These are phyloP conservation scores for Coemansia sp. DNA, from an alignment of 192 early-diverging fungal species.

Conservation along the genomic window DNA sequence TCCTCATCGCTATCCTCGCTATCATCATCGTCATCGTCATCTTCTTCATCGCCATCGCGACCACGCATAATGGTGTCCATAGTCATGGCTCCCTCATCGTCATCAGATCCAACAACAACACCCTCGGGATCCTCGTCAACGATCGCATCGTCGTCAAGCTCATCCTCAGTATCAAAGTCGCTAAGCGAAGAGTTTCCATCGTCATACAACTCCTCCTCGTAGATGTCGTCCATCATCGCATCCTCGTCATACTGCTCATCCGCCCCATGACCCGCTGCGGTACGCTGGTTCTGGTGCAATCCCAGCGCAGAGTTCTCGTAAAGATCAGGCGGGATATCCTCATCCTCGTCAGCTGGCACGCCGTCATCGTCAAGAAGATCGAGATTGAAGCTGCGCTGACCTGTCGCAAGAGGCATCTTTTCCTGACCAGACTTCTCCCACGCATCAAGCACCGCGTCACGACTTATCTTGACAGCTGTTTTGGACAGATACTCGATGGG, in stretches of 20 bases:
- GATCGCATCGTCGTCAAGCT: slow-evolving; percentile 60
- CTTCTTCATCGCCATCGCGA: slow-evolving; percentile 60
- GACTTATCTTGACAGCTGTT: slow-evolving; percentile 81
- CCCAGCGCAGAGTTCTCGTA: slow-evolving; percentile 56
- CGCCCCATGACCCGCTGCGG: slow-evolving; percentile 18
- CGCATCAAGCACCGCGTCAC: slow-evolving; percentile 57
- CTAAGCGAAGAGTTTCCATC: slow-evolving; percentile 60
- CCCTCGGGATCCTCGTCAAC: slow-evolving; percentile 55
- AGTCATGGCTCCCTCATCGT: slow-evolving; percentile 62
- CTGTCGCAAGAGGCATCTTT: slow-evolving; percentile 45
- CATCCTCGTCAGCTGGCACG: slow-evolving; percentile 31
- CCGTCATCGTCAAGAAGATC: slow-evolving; percentile 46
- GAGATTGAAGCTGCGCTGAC: slow-evolving; percentile 36
- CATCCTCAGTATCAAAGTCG: slow-evolving; percentile 76
- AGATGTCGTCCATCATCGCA: slow-evolving; percentile 49
- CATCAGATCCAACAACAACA: slow-evolving; percentile 69
- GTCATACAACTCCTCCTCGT: slow-evolving; percentile 57
- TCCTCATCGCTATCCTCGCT: slow-evolving; percentile 50
- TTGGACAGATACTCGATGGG: slow-evolving; percentile 90
- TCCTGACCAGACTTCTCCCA: slow-evolving; percentile 53
- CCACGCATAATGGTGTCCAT: slow-evolving; percentile 48
- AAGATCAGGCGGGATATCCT: slow-evolving; percentile 57
- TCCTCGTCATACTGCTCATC: slow-evolving; percentile 30
- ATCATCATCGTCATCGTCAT: slow-evolving; percentile 54
- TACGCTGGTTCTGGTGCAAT: slow-evolving; percentile 56